Base-by-base conservation (phyloP, 257 asterid genomes). In the Salvia miltiorrhiza region DNA sequence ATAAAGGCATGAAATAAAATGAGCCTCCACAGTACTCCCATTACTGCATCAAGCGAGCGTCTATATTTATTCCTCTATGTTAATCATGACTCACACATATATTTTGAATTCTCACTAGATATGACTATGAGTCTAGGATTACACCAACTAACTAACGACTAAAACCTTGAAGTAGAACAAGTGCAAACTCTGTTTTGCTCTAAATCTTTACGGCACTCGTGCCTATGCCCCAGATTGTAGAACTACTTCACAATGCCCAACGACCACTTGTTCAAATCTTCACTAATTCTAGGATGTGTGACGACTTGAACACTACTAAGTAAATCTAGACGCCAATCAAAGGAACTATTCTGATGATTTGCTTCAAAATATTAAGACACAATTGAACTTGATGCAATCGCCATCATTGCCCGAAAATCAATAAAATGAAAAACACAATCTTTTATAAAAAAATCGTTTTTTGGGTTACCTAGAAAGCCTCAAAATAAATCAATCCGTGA, bases 381-480 rank as follows among this genome's bases (percentile, higher is more conserved):
- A 57, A 21, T 63, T 40, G 53, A 63, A 30, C 30, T 5, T 26
- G 32, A 26, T 56, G 43, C 24, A 56, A 13, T 49, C 24, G 63
- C 44, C 44, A 58, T 28, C 13, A 52, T 48, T 14, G 33, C 40
- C 59, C 2, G 11, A 28, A 56, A 30, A 53, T 40, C 50, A 53
- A 65, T 64, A 68, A 52, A 55, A 30, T 3, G 59, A 33, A 68
- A 67, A 67, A 40, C 2, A 20, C 12, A 50, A 70, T 63, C 69
- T 48, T 48, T 40, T 1, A 48, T 24, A 49, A 21, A 40, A 62
- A 52, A 10, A 61, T 9, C 43, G 14, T 26, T 43, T 62, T 28
- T 49, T 8, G 32, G 10, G 40, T 9, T 35, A 5, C 40, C 40
- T 35, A 35, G 9, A 54, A 63, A 55, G 52, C 58, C 59, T 72